A percentile compares a stretch with the other conserved stretches of the same genome.
These are phyloP conservation scores for Acanthamoeba triangularis DNA, from an alignment of 208 protist genomes.

Conservation along the genomic window DNA sequence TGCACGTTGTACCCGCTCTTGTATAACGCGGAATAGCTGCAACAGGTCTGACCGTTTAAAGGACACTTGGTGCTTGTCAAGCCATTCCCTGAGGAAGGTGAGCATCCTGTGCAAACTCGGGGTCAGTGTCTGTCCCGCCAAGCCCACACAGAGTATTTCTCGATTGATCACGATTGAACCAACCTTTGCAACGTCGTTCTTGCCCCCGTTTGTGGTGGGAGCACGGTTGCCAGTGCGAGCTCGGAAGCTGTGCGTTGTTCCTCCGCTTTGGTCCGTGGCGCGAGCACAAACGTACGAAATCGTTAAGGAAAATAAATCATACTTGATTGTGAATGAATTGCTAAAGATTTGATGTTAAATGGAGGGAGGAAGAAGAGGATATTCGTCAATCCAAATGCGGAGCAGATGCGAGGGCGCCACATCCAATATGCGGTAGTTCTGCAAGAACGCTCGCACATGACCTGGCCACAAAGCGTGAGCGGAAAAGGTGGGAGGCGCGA, in stretches of 20 bases:
- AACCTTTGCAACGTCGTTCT: too few relatives aligned
- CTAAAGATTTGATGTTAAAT: neutral
- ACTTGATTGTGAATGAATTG: neutral
- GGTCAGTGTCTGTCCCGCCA: neutral
- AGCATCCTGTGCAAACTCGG: neutral
- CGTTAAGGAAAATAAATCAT: neutral
- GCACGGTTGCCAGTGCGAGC: neutral
- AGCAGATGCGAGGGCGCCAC: neutral
- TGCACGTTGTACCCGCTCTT: neutral
- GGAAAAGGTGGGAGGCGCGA: neutral
- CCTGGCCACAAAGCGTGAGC: neutral
- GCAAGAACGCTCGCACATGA: neutral
- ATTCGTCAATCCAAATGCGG: neutral
- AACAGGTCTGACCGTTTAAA: neutral
- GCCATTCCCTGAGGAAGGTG: neutral
- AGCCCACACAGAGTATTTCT: neutral
- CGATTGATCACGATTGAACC: neutral
- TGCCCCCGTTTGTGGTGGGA: neutral
- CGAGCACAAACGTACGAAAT: neutral
- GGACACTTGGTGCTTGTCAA: neutral
- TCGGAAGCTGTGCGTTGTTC: too few relatives aligned
- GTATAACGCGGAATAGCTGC: neutral
- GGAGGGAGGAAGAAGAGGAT: neutral
- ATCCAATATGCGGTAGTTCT: slow-evolving; percentile 5
- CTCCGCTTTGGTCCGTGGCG: neutral